Base-by-base conservation (phyloP, 2,329 filamentous ascomycete genomes). In the Fusarium tupiense region DNA sequence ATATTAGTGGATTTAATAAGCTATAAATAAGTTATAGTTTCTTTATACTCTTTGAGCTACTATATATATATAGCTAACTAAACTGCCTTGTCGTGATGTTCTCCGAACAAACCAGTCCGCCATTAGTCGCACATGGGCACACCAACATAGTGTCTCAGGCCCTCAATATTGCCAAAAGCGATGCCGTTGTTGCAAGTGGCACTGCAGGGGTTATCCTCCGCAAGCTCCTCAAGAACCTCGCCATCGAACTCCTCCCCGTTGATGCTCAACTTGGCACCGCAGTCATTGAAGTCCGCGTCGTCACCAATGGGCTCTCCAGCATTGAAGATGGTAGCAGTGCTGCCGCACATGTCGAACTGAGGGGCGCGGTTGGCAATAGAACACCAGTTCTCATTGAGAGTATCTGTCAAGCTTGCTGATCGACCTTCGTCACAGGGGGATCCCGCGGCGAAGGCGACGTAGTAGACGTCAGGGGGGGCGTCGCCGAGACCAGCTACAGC, bases 151-250 rank as follows among this genome's bases (percentile, higher is more conserved):
- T 53, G n/a, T 14, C 49, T 53, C 49, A 53, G 6, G 8, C 49
- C 49, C 8, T 8, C 33, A 12, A 37, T 53, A 37, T 37, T 53
- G 0, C 50, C 50, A 26, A 53, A 53, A 3, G 50, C 50, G 12
- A 53, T 53, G 3, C n/a, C 50, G 5, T 53, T 53, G 6, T 53
- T 53, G 33, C 50, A 53, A 8, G 33, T 53, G 1, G 17, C 50
- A 11, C n/a, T 53, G 6, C 50, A 37, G 12, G 50, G 50, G 13
- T 53, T 37, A 17, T 53, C 50, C n/a, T 53, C 33, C 6, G 33
- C 33, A 0, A 24, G 11, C 3, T 53, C n/a, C 3, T 53, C 33
- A 8, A 53, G 50, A 6, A 37, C 50, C 7, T 53, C 50, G 0
- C 50, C 50, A 37, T 53, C 33, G 5, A 53, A 53, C 9, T 53